Conservation (phyloP, 1,139 yeast species). For the Suhomyces choctaworum region DNA sequence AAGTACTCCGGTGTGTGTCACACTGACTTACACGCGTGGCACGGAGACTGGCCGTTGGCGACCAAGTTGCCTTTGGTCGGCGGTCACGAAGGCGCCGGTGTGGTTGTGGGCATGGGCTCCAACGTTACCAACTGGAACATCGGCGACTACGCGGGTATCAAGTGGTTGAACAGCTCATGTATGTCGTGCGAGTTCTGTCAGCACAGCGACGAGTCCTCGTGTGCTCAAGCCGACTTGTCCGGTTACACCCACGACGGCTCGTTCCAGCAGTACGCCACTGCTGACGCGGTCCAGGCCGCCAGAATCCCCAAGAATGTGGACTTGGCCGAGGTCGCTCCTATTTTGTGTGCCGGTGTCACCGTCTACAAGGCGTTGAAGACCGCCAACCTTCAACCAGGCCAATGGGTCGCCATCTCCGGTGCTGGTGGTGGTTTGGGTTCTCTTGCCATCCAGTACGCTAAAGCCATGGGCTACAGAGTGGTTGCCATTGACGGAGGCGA, state of each 20-base stretch:
- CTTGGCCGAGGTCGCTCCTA: slow-evolving; percentile 37
- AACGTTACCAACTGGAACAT: slow-evolving; percentile 67
- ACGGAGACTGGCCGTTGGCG: slow-evolving; percentile 69
- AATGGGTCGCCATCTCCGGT: slow-evolving; percentile 81
- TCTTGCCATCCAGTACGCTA: slow-evolving; percentile 77
- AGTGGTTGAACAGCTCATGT: slow-evolving; percentile 75
- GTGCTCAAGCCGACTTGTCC: slow-evolving; percentile 65
- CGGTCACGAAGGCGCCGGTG: slow-evolving; percentile 89
- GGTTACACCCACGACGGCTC: slow-evolving; percentile 84
- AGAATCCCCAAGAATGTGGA: slow-evolving; percentile 35
- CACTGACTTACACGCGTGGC: slow-evolving; percentile 71
- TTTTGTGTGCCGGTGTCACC: slow-evolving; percentile 79
- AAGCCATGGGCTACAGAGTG: slow-evolving; percentile 79
- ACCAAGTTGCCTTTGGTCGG: slow-evolving; percentile 72
- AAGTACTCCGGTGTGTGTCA: slow-evolving; percentile 70
- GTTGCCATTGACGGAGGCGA: slow-evolving; percentile 75
- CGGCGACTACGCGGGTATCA: slow-evolving; percentile 79
- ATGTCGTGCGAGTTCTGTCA: slow-evolving; percentile 72
- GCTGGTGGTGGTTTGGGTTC: slow-evolving; percentile 88
- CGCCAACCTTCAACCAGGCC: slow-evolving; percentile 64
- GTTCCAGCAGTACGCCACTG: slow-evolving; percentile 82
- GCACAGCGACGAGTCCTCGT: slow-evolving; percentile 66
- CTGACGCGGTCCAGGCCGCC: slow-evolving; percentile 44
- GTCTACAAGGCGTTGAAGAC: slow-evolving; percentile 81
- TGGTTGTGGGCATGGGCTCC: slow-evolving; percentile 70